A percentile compares a stretch with the other conserved stretches of the same genome.
These are phyloP conservation scores for Diplodia sapinea DNA, from an alignment of 2,329 filamentous ascomycete genomes.

Conservation along the genomic window DNA sequence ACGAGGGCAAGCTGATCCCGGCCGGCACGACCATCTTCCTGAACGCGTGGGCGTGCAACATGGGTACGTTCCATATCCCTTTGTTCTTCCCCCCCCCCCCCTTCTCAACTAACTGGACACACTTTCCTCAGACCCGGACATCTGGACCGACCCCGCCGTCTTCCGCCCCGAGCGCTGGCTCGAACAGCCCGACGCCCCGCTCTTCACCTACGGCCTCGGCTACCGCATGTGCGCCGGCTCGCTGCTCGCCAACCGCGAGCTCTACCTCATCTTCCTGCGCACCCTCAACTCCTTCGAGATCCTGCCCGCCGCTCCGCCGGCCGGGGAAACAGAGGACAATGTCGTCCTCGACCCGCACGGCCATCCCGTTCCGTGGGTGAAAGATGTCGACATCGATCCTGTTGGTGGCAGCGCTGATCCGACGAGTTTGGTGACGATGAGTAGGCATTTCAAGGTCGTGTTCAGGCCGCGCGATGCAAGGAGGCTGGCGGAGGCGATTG, in stretches of 20 bases:
- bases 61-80: constrained; percentile 55
- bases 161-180: constrained; percentile 69
- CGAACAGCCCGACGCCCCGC: constrained; percentile 66
- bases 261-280: constrained; percentile 69
- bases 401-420: constrained; percentile 65
- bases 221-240: constrained; percentile 72
- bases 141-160: constrained; percentile 64
- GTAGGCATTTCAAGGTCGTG: constrained; percentile 61
- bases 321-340: constrained; percentile 36
- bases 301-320: constrained; percentile 56
- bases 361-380: constrained; percentile 11
- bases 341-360: constrained; percentile 7
- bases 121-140: constrained; percentile 51
- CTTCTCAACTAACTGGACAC: constrained; percentile 4
- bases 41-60: constrained; percentile 72
- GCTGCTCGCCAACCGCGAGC: constrained; percentile 66
- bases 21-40: constrained; percentile 68
- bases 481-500: constrained; percentile 52
- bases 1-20: constrained; percentile 64
- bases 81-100: too few relatives aligned
- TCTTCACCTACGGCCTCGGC: constrained; percentile 70
- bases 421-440: constrained; percentile 67
- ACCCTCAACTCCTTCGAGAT: constrained; percentile 67
- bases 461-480: constrained; percentile 62
- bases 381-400: constrained; percentile 61